Base-by-base conservation (phyloP, 352 stramenopile species). In the Chrysophaeum taylorii region DNA sequence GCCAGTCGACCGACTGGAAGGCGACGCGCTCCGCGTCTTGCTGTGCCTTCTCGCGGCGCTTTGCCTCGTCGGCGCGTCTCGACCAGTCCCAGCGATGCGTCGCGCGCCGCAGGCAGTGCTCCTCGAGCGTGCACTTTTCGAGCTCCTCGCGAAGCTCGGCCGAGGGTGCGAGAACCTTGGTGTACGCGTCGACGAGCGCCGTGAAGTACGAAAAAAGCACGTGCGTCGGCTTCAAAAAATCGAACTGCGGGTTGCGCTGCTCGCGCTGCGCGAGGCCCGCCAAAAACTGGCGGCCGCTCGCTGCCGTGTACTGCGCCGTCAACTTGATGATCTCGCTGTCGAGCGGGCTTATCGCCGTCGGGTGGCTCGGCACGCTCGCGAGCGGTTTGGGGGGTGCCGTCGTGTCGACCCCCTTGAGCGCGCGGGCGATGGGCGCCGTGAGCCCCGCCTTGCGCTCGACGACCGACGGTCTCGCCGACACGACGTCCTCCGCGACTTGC, bases 291-390 rank as follows among this genome's bases (percentile, higher is more conserved):
- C 89, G 92, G 64, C 76, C 50, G 35, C 75, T 77, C n/a, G 69
- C 68, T 12, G 94, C 94, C 27, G 93, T 96, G 79, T 97, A 98
- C 82, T 98, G 94, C 41, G 95, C 95, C 18, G 94, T 97, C 9
- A 98, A 79, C 79, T 98, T 97, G 82, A 98, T 97, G 54, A 97
- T 89, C 77, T 98, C 93, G 42, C 97, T 85, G 79, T 98, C 92
- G 33, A 96, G 76, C 12, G 89, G 84, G 33, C 85, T 92, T 42
- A 98, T 75, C 48, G 86, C 85, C 43, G 87, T 83, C n/a, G 88
- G 86, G 72, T 97, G 91, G 29, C 92, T 86, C 52, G 97, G 15
- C n/a, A 42, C 21, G 12, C 21, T 23, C 15, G 16, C n/a, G 4
- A 69, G 23, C 21, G 57, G 39, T 29, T n/a, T 18, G 21, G 39